These are phyloP conservation scores for Sporisorium reilianum DNA, from an alignment of 1,284 basidiomycete species.

Conservation along the genomic window DNA sequence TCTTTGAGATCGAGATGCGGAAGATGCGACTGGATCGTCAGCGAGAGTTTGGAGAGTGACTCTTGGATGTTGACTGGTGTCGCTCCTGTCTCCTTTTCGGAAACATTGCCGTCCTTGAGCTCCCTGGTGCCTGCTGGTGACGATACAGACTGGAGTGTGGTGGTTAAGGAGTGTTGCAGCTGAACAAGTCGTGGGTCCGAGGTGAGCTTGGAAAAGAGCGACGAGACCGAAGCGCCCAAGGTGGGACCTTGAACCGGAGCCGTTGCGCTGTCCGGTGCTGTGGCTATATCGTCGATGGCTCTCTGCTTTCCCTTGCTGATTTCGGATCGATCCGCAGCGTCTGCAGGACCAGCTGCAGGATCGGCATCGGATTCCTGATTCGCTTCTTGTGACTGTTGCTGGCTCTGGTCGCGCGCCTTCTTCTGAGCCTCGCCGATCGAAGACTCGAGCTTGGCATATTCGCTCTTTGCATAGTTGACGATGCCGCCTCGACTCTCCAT, in stretches of 20 bases:
- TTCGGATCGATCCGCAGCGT: conserved; percentile 12
- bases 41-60: conserved; percentile 46
- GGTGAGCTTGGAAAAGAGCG: conserved; percentile 45
- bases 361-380: background rate
- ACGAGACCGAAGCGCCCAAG: conserved; percentile 32
- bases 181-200: conserved; percentile 40
- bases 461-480: conserved; percentile 51
- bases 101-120: conserved; percentile 6
- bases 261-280: background rate
- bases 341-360: background rate
- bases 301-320: conserved; percentile 48
- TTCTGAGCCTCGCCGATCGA: conserved; percentile 58
- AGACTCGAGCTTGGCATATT: conserved; percentile 56
- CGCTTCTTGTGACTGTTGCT: conserved; percentile 9
- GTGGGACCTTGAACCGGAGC: conserved; percentile 19
- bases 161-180: conserved; percentile 43
- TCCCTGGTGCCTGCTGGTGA: conserved; percentile 8
- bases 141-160: conserved; percentile 32
- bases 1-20: conserved; percentile 57
- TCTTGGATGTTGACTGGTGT: conserved; percentile 43
- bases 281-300: conserved; percentile 18
- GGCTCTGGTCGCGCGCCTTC: conserved; percentile 50
- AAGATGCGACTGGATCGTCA: conserved; percentile 53
- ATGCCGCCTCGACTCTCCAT: conserved; percentile 61
- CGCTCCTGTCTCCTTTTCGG: conserved; percentile 1